Percentiles rank a stretch among this genome's conserved stretches.
These are phyloP conservation scores for Hypoxylon sp. DNA, from an alignment of 2,329 filamentous ascomycete species.

Conservation along the genomic window DNA sequence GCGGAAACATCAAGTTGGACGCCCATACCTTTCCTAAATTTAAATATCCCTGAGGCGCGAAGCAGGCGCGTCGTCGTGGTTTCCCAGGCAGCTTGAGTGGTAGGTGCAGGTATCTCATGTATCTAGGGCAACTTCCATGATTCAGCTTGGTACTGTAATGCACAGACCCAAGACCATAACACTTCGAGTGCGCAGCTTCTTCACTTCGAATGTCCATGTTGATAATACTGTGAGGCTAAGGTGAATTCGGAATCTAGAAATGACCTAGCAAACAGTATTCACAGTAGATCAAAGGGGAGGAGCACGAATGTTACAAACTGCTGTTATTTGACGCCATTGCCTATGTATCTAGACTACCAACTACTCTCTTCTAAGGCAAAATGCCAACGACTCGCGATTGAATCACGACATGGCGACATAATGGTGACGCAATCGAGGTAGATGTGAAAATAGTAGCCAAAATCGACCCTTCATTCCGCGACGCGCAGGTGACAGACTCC, in stretches of 20 bases:
- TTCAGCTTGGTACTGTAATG: neutral
- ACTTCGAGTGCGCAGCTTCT: neutral
- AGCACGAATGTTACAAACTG: neutral
- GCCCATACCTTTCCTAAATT: neutral
- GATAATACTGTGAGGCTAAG: neutral
- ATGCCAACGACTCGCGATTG: neutral
- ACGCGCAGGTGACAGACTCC: neutral
- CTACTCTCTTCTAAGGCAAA: neutral
- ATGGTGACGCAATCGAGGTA: neutral
- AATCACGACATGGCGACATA: neutral
- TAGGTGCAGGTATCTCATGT: neutral
- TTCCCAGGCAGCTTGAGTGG: neutral
- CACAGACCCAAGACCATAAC: neutral
- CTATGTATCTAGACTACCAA: neutral
- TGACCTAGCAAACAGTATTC: neutral
- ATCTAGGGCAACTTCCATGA: neutral
- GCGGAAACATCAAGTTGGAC: neutral
- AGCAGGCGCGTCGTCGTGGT: neutral
- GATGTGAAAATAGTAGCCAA: neutral
- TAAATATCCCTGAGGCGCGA: neutral
- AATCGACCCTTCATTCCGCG: neutral
- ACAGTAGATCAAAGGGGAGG: neutral
- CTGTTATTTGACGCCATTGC: neutral
- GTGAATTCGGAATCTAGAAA: neutral
- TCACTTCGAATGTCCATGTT: neutral